Conservation (phyloP, 2,329 filamentous ascomycete genomes). For the Tolypocladium endophyticum region DNA sequence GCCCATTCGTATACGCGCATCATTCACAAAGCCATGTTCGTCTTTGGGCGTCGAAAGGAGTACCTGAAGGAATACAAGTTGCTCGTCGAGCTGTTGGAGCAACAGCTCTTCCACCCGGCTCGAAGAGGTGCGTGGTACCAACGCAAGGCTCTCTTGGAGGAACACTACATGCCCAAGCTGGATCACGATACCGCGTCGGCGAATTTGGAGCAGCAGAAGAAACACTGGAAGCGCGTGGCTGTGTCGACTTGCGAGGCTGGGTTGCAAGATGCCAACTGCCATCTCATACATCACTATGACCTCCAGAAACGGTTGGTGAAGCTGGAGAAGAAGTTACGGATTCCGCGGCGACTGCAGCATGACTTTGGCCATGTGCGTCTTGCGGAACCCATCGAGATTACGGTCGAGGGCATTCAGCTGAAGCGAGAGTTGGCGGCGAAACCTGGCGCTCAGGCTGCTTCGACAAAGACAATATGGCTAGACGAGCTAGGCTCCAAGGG, state of each 20-base stretch:
- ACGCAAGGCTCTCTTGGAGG: constrained; percentile 84
- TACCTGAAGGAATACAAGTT: constrained; percentile 67
- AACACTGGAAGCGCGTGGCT: constrained; percentile 70
- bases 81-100: constrained; percentile 63
- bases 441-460: constrained; percentile 29
- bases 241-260: constrained; percentile 75
- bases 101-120: constrained; percentile 75
- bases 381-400: constrained; percentile 63
- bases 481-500: constrained; percentile 59
- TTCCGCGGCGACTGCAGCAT: constrained; percentile 79
- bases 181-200: constrained; percentile 28
- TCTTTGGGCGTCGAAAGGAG: constrained; percentile 73
- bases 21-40: constrained; percentile 73
- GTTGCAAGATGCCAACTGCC: constrained; percentile 78
- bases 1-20: constrained; percentile 92
- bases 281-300: constrained; percentile 89
- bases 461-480: constrained; percentile 77
- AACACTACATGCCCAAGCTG: constrained; percentile 78
- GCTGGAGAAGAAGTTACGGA: constrained; percentile 72
- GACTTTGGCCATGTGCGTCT: constrained; percentile 83
- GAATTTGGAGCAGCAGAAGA: constrained; percentile 51
- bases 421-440: constrained; percentile 43
- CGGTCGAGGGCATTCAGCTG: constrained; percentile 67
- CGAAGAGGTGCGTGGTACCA: constrained; percentile 91
- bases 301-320: constrained; percentile 89